Evolutionary conservation across 2,329 filamentous ascomycete species (phyloP), one percentile per base, ranked within the genome.

Genomic region (Fusarium sp.): DNA sequence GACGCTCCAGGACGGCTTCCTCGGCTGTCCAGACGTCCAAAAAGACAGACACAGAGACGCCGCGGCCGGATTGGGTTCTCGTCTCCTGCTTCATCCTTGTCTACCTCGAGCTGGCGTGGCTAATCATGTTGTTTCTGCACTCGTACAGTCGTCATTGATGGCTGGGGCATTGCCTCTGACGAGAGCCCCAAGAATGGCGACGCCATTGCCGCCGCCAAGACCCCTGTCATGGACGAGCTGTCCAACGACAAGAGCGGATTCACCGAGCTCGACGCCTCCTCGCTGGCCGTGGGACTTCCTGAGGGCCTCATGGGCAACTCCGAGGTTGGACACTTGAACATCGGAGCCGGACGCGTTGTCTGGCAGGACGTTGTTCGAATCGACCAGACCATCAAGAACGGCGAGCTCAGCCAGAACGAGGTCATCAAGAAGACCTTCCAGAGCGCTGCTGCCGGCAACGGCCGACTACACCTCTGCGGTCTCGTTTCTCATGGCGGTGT

Each of bases 261-360:
- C 85, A 94, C 93, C 71, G 91, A 97, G 84, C 91, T 99, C 68
- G 96, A 99, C 76, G 96, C 96, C 62, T 98, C 96, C 3, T 98
- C 96, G 44, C 89, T 97, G 65, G 96, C 96, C 47, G 96, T 99
- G 72, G 96, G 96, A 73, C 89, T 99, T 56, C 96, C 96, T 18
- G 95, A 99, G 80, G 96, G 96, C 64, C 87, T 99, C 73, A 99
- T 99, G 96, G 96, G 96, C 73, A 99, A 99, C 87, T 97, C 94
- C 75, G 96, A 99, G 83, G 96, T 99, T 81, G 96, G 96, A 68
- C 96, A 99, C 83, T 84, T 99, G 85, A 99, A 99, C 88, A 98
- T 99, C 81, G 96, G 96, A 77, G 96, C 96, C 64, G 96, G 96
- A 62, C 90, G 96, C 78, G 96, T 99, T 66, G 96, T 99, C 77